A percentile compares a stretch with the other conserved stretches of the same genome.
These are phyloP conservation scores for Thelephora ganbajun DNA, from an alignment of 768 basidiomycete genomes.

Conservation along the genomic window DNA sequence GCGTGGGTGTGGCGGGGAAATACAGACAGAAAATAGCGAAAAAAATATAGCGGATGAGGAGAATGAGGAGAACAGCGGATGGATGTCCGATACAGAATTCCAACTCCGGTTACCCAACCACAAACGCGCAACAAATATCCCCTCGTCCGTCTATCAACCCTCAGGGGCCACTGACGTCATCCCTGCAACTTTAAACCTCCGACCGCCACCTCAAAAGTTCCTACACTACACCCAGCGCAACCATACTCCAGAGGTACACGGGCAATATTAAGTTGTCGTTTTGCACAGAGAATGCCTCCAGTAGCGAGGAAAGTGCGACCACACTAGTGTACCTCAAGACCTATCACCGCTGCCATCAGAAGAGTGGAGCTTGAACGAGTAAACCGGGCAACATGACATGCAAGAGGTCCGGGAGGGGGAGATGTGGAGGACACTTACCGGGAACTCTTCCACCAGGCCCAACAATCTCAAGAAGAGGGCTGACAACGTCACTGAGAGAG, in stretches of 20 bases:
- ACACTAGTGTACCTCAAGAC: slow-evolving; percentile 50
- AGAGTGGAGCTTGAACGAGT: not conserved
- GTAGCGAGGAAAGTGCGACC: slow-evolving; percentile 46
- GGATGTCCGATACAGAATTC: too few species aligned
- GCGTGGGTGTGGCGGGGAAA: too few species aligned
- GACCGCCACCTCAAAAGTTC: not conserved
- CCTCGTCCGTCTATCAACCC: too few species aligned
- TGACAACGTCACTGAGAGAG: slow-evolving; percentile 48
- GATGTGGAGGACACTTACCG: slow-evolving; percentile 56
- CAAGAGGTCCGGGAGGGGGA: not conserved
- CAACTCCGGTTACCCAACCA: too few species aligned
- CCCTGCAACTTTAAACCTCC: not conserved
- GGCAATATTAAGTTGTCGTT: slow-evolving; percentile 97
- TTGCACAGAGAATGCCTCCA: slow-evolving; percentile 89
- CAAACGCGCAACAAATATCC: too few species aligned
- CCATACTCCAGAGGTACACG: slow-evolving; percentile 89
- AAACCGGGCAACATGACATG: not conserved
- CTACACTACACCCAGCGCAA: slow-evolving; percentile 42
- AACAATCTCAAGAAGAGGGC: slow-evolving; percentile 59
- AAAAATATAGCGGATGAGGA: too few species aligned
- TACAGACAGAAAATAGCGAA: too few species aligned
- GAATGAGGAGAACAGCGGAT: too few species aligned
- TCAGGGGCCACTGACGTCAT: not conserved
- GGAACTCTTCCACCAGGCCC: slow-evolving; percentile 62
- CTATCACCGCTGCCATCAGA: slow-evolving; percentile 23